Evolutionary conservation across 2,329 filamentous ascomycete species (phyloP), one percentile per base, ranked within the genome.

Genomic region (Cordyceps pruinosa): DNA sequence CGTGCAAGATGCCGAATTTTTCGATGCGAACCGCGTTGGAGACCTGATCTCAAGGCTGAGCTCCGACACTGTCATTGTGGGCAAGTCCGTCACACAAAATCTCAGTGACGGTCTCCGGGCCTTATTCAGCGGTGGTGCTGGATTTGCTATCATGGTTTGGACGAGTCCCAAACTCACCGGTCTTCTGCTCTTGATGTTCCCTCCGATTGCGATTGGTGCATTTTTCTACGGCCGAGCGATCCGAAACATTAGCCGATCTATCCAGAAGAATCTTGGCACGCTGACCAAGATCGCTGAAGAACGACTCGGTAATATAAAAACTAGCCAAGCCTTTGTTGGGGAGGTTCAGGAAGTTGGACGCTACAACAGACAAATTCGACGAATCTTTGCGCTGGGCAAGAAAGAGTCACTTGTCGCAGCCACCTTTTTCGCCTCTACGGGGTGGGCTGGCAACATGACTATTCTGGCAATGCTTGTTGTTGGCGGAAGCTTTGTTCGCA

Each of bases 261-360:
- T 97, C 52, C 94, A 99, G 73, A 91, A 90, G 75, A 96, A 95
- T 64, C 75, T 99, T 13, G 94, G 94, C 64, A 89, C 89, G 1
- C 75, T 99, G 63, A 96, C 93, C 35, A 99, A 97, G 74, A 96
- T 99, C 69, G 94, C 94, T 0, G 95, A 99, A 75, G 95, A 99
- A 72, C 86, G 94, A n/a, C 77, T 99, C 23, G 93, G 94, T 56
- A 99, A 97, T 70, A 91, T 99, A 60, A 89, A 92, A 68, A 99
- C 94, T 0, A 95, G 90, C 65, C 94, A 99, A 73, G 92, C 94
- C 15, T 99, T 99, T 70, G 92, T 89, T 25, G 94, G 91, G 50
- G 94, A 99, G 70, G 84, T 92, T 13, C 86, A 94, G 64, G 94
- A 99, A 75, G 87, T 97, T 32, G 77, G 83, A 41, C 86, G 95